Base-by-base conservation (phyloP, 176 grass and related monocot genomes). In the Phoenix dactylifera region DNA sequence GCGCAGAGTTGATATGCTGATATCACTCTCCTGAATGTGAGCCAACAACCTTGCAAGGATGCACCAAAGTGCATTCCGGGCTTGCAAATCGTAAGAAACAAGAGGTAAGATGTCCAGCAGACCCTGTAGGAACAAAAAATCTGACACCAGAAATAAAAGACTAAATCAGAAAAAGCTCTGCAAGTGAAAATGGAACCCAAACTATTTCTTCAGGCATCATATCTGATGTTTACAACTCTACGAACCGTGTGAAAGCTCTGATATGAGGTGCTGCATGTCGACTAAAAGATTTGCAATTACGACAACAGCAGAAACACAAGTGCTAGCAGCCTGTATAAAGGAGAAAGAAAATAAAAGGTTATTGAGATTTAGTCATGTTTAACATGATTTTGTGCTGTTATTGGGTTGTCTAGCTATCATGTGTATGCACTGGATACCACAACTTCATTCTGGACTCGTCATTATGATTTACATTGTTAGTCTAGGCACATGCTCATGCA, bases 231-330 rank as follows among this genome's bases (percentile, higher is more conserved):
- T 44, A 44, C 35, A 44, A 44, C 35, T 44, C 35, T 44, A 44
- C 35, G 1, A 72, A 91, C 92, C 87, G 18, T 74, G 63, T 19
- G 61, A 68, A 64, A 97, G 44, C 55, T 26, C 62, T 60, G 66
- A 75, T 51, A 80, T 22, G 54, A 85, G 68, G 67, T 85, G 66
- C 52, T 80, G 72, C 72, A 80, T 78, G 80, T 96, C 87, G 20
- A 78, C 60, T 58, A 91, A 82, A 71, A 91, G 63, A 88, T 97
- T 97, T 69, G 87, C 87, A 57, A 88, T 68, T 82, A 91, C 67
- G 44, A 97, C 68, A 49, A 91, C 81, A 71, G 77, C 83, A 18
- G 83, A 85, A 70, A 68, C 69, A 3, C 81, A 88, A 67, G 63
- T 80, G 69, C 58, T 65, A 39, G 63, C 57, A 85, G 77, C 68